Evolutionary conservation across 371 early-diverging fungal genomes (phyloP).

Genomic region (Coemansia sp.): DNA sequence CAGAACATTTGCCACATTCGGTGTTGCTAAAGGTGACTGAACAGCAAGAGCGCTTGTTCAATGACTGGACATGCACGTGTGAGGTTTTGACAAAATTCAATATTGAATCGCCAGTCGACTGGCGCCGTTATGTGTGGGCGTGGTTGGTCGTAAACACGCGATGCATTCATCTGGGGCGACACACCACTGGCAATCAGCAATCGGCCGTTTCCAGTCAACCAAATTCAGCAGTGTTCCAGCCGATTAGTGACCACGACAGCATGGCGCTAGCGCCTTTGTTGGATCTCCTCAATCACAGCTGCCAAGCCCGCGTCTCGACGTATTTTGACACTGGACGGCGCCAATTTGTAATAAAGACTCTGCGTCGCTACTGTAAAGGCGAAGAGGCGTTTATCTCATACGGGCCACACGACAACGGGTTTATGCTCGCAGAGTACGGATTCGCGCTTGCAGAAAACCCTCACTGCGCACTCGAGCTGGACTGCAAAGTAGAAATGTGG

Average conservation of each 20-base stretch:
- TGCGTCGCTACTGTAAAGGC: slow-evolving; percentile 26
- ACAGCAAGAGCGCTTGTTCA: slow-evolving; percentile 20
- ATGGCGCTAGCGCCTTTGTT: slow-evolving; percentile 55
- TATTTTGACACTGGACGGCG: slow-evolving; percentile 22
- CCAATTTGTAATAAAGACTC: slow-evolving; percentile 46
- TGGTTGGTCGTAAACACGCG: slow-evolving; percentile 50
- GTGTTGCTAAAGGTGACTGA: slow-evolving; percentile 10
- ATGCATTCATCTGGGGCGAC: slow-evolving; percentile 44
- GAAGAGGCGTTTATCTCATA: slow-evolving; percentile 56
- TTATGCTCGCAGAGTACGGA: slow-evolving; percentile 56
- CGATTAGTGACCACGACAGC: slow-evolving; percentile 11
- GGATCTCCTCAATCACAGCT: slow-evolving; percentile 56
- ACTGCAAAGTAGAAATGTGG: slow-evolving; percentile 25
- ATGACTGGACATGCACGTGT: slow-evolving; percentile 27
- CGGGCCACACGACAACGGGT: slow-evolving; percentile 56
- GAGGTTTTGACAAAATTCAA: not conserved
- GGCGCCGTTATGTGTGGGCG: slow-evolving; percentile 40
- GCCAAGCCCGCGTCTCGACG: slow-evolving; percentile 34
- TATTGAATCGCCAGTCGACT: not conserved
- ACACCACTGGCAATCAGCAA: not conserved
- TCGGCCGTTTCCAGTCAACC: not conserved
- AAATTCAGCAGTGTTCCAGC: not conserved
- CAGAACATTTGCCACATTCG: slow-evolving; percentile 16
- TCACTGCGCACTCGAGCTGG: slow-evolving; percentile 26
- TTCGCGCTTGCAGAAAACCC: slow-evolving; percentile 49